Evolutionary conservation across 768 basidiomycete species (phyloP).

Genomic region (Panaeolus cyanescens): DNA sequence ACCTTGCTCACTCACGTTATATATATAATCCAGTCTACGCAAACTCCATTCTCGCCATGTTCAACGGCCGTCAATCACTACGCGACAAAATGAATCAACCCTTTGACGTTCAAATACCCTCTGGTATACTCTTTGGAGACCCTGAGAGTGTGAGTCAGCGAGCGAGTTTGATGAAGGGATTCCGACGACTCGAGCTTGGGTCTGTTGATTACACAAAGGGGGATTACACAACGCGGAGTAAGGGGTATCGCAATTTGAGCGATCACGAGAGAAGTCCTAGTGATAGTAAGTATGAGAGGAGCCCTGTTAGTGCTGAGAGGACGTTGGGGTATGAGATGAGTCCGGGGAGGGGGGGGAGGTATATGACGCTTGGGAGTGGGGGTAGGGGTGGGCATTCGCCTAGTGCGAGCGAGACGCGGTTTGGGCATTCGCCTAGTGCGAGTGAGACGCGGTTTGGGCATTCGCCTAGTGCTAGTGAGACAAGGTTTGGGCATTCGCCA

Average conservation of each 20-base stretch:
- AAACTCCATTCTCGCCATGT: conserved; percentile 22
- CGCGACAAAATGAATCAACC: conserved; percentile 21
- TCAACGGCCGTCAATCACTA: conserved; percentile 22
- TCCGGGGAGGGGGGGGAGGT: neutral
- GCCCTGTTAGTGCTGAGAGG: neutral
- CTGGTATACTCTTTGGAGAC: conserved; percentile 15
- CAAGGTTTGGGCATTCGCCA: too few relatives aligned
- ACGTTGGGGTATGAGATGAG: neutral
- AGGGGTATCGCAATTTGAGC: neutral
- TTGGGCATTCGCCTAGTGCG: neutral
- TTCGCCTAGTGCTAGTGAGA: too few relatives aligned
- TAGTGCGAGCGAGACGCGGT: neutral
- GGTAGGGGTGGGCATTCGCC: neutral
- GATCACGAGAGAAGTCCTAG: neutral
- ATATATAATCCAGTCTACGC: conserved; percentile 16
- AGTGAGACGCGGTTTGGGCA: neutral
- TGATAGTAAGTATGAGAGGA: neutral
- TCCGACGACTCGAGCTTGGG: too few relatives aligned
- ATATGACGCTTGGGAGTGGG: neutral
- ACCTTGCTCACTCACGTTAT: too few relatives aligned
- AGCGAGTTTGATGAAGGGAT: too few relatives aligned
- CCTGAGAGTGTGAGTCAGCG: conserved; percentile 6
- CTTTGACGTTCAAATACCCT: conserved; percentile 20
- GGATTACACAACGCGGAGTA: too few relatives aligned
- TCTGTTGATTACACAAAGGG: neutral